These are phyloP conservation scores for Canna indica DNA, from an alignment of 176 grass and related monocot species.

Conservation along the genomic window DNA sequence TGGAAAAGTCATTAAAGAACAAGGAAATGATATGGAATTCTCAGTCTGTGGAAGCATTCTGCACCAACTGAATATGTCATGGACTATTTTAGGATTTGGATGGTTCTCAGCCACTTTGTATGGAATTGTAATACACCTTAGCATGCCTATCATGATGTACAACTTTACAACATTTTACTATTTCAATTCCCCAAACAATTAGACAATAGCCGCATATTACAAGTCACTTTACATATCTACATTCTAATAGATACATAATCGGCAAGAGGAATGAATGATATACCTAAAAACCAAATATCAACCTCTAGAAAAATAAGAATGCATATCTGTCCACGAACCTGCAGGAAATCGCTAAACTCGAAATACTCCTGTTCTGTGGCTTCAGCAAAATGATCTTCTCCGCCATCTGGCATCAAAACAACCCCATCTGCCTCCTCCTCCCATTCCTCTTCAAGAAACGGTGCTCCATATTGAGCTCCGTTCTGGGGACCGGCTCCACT, in stretches of 20 bases:
- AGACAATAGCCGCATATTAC: no score
- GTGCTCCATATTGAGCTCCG: slow-evolving; percentile 95
- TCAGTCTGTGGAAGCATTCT: no score
- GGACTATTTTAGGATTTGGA: no score
- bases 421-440: slow-evolving; percentile 45
- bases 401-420: slow-evolving; percentile 31
- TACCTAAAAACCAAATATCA: neutral
- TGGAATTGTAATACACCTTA: no score
- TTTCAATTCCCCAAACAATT: no score
- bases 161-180: no score
- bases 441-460: slow-evolving; percentile 94
- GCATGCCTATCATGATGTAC: no score
- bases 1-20: no score
- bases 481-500: slow-evolving; percentile 79
- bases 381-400: slow-evolving; percentile 37
- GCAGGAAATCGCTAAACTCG: slow-evolving; percentile 65
- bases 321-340: slow-evolving; percentile 27
- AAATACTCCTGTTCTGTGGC: slow-evolving; percentile 58
- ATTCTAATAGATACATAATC: neutral
- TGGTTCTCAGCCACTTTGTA: no score
- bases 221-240: no score
- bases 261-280: neutral
- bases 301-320: neutral
- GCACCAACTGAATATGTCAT: no score
- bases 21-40: no score